Evolutionary conservation across 768 basidiomycete species (phyloP).

Genomic region (Leucogyrophana mollusca): DNA sequence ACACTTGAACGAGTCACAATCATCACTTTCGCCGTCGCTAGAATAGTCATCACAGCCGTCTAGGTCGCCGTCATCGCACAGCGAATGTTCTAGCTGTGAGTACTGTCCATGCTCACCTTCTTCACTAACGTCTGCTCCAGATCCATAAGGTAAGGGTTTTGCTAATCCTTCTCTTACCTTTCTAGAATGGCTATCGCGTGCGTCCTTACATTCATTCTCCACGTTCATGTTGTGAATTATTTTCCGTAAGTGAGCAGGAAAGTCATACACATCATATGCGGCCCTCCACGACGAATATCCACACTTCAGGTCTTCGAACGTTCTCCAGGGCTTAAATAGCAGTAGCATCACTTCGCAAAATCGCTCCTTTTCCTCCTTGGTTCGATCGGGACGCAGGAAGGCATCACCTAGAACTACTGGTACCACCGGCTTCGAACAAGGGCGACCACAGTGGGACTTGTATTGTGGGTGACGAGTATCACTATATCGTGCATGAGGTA

Average conservation of each 20-base stretch:
- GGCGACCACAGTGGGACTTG: neutral
- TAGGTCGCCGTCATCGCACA: too few species aligned
- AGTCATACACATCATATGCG: neutral
- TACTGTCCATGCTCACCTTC: too few species aligned
- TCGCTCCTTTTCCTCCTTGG: neutral
- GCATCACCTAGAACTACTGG: constrained; percentile 6
- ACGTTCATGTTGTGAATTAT: constrained; percentile 8
- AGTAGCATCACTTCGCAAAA: neutral
- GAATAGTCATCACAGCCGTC: too few species aligned
- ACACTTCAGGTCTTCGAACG: neutral
- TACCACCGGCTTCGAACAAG: neutral
- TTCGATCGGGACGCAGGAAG: neutral
- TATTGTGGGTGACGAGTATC: neutral
- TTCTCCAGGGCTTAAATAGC: constrained; percentile 7
- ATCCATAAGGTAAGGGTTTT: too few species aligned
- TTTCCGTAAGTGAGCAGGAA: too few species aligned
- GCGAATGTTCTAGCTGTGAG: too few species aligned
- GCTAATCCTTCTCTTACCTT: too few species aligned
- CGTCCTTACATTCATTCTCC: constrained; percentile 10
- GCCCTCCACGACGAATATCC: neutral
- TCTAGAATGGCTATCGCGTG: too few species aligned
- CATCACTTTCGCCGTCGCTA: too few species aligned
- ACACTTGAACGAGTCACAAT: too few species aligned
- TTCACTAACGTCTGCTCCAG: too few species aligned
- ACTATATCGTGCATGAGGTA: too few species aligned